Percentiles rank a stretch among this genome's conserved stretches.
phyloP scores from a whole-genome alignment of 805 yeast species.

The Nakazawaea ishiwadae region DNA sequence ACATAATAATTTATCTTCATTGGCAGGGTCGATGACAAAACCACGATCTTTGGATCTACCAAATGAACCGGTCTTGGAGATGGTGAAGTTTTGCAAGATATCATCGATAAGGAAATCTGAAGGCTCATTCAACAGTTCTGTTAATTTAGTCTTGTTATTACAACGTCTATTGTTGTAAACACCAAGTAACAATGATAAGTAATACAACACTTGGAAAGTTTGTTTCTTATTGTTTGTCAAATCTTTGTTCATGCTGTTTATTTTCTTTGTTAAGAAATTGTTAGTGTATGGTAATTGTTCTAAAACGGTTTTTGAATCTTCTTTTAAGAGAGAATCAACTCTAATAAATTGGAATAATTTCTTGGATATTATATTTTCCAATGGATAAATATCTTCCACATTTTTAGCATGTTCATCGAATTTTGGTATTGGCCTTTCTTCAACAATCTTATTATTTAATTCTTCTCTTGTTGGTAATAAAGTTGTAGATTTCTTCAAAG shows the following conservation, averaged over 20 bases:
- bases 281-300: constrained; percentile 59
- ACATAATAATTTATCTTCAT: constrained; percentile 83
- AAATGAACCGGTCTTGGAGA: constrained; percentile 54
- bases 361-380: constrained; percentile 63
- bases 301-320: constrained; percentile 44
- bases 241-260: constrained; percentile 33
- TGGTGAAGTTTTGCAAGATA: constrained; percentile 66
- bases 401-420: constrained; percentile 74
- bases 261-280: constrained; percentile 45
- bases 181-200: constrained; percentile 75
- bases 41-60: constrained; percentile 75
- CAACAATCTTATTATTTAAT: constrained; percentile 50
- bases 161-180: constrained; percentile 70
- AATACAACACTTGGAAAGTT: constrained; percentile 69
- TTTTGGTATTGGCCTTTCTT: constrained; percentile 80
- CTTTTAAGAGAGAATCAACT: constrained; percentile 56
- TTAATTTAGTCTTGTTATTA: constrained; percentile 51
- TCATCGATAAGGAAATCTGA: constrained; percentile 72
- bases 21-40: constrained; percentile 81
- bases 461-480: constrained; percentile 69
- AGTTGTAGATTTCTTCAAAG: constrained; percentile 64
- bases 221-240: constrained; percentile 37
- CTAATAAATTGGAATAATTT: constrained; percentile 61
- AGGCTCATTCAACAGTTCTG: constrained; percentile 62
- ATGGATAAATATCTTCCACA: constrained; percentile 79